Percentiles rank a stretch among this genome's conserved stretches.
phyloP scores from a whole-genome alignment of 352 stramenopile species.

The Globisporangium perplexum region DNA sequence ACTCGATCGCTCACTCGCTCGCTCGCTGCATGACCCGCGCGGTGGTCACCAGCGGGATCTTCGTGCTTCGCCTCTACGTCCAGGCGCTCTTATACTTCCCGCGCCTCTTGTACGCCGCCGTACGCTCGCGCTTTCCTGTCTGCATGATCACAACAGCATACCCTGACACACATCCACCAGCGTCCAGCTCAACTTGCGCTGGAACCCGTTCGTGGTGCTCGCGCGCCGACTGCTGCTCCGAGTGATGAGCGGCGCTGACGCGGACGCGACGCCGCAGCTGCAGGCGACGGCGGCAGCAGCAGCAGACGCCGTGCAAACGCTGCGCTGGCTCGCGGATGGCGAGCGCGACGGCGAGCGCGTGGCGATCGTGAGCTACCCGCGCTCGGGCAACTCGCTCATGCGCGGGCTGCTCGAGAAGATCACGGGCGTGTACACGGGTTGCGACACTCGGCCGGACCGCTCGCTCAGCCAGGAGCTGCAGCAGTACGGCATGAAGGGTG shows the following conservation, averaged over 20 bases:
- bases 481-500: conserved; percentile 87
- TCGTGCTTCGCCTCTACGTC: conserved; percentile 55
- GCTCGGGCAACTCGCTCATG: conserved; percentile 97
- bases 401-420: conserved; percentile 93
- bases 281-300: not conserved
- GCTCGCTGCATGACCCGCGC: conserved; percentile 15
- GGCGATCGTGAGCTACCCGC: conserved; percentile 95
- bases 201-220: conserved; percentile 63
- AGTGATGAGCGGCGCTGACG: conserved; percentile 13
- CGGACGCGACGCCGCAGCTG: not conserved
- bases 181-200: conserved; percentile 58
- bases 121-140: not conserved
- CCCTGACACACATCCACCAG: conserved; percentile 5
- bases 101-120: conserved; percentile 44
- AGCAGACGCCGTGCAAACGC: conserved; percentile 3
- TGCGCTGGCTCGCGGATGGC: conserved; percentile 65
- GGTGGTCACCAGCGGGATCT: conserved; percentile 28
- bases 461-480: conserved; percentile 88
- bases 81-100: conserved; percentile 59
- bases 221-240: conserved; percentile 27
- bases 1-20: not conserved
- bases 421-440: conserved; percentile 95
- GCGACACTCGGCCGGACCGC: conserved; percentile 94
- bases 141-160: not conserved
- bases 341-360: conserved; percentile 70